Conservation (phyloP, 139 green algal genomes). For the Zygnema cylindricum region DNA sequence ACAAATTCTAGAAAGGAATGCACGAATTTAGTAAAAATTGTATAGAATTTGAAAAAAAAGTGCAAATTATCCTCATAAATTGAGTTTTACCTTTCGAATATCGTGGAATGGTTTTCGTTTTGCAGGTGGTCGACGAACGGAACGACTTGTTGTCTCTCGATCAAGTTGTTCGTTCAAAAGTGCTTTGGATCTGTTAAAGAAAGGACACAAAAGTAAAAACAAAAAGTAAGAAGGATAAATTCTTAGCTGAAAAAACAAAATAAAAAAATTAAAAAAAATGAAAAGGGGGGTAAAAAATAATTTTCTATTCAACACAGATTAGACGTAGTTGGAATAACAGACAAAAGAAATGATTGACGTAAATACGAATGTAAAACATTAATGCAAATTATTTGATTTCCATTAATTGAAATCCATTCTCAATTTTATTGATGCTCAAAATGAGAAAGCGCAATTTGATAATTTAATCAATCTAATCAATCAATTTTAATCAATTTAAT, state of each 20-base stretch:
- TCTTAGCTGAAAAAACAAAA: neutral
- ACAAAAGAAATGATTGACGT: no score
- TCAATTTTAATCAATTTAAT: no score
- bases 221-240: slow-evolving; percentile 18
- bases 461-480: no score
- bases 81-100: slow-evolving; percentile 87
- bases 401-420: no score
- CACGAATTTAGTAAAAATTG: neutral
- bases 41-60: neutral
- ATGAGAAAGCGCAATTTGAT: no score
- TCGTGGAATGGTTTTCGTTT: slow-evolving; percentile 74
- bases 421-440: no score
- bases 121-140: neutral
- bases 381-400: no score
- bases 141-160: neutral
- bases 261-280: slow-evolving; percentile 25
- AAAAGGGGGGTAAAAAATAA: no score
- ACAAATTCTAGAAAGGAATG: neutral
- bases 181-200: neutral
- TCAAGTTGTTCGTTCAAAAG: neutral
- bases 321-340: no score
- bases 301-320: no score
- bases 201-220: slow-evolving; percentile 33
- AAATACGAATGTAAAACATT: no score
- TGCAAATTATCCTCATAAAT: slow-evolving; percentile 63